Base-by-base conservation (phyloP, 2,329 filamentous ascomycete genomes). In the Ophiostoma novo-ulmi region DNA sequence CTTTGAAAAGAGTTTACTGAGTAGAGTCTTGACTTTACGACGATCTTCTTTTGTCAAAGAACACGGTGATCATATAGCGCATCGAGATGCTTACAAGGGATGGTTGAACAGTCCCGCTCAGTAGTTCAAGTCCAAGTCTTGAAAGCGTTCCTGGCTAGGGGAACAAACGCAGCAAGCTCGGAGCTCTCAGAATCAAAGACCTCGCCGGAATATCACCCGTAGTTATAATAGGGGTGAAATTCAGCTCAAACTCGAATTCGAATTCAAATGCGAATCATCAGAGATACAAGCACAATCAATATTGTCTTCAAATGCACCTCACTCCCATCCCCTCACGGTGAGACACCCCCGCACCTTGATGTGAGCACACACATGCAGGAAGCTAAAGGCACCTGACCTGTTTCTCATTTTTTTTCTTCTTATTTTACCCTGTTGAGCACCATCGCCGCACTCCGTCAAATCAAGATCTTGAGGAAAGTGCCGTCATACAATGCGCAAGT, bases 301-400 rank as follows among this genome's bases (percentile, higher is more conserved):
- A 8, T 5, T 11, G 17, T 6, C 44, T 48, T 11, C 44, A 48
- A 48, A 48, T 44, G 17, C 17, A 20, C 17, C 3, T 48, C 17
- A 20, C 17, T 48, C 6, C 14, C 6, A 26, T 58, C 4, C n/a
- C 13, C 52, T 22, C 52, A 3, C 17, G n/a, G n/a, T 26, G 52
- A 58, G 52, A 26, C 52, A 31, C 52, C 52, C 52, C 52, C 52
- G 52, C 52, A 58, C 11, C n/a, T 58, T 22, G 22, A 58, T 20
- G 52, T 58, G 52, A 58, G 11, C 52, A 58, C 52, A 58, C n/a
- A 58, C 52, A 58, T 58, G 52, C 52, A 58, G 52, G 52, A 58
- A 58, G 52, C 52, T 13, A 26, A 58, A 3, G n/a, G 52, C 52
- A 58, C n/a, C n/a, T 58, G 52, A 58, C 52, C 13, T 58, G 1